phyloP scores from a whole-genome alignment of 371 early-diverging fungal species.

The Encephalitozoon romaleae region DNA sequence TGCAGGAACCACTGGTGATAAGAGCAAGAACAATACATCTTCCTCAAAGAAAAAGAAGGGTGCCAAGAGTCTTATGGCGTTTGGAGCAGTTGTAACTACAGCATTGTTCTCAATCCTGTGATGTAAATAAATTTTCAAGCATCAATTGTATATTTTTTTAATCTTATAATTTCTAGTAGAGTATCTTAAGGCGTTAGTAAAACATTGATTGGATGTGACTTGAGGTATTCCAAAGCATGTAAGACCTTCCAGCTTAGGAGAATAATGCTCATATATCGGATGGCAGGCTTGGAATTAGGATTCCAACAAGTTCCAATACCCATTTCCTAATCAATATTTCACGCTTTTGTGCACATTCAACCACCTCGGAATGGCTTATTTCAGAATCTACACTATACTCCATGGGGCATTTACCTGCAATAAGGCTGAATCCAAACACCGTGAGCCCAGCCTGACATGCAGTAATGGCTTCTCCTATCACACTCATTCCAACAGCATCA shows the following conservation, averaged over 20 bases:
- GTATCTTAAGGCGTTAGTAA: too few relatives aligned
- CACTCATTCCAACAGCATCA: background rate
- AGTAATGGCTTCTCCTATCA: too few relatives aligned
- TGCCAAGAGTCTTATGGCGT: background rate
- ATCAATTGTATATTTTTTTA: background rate
- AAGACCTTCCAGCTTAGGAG: too few relatives aligned
- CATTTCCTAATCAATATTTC: background rate
- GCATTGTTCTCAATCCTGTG: slow-evolving; percentile 8
- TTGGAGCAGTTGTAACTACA: background rate
- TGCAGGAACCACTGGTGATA: background rate
- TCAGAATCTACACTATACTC: background rate
- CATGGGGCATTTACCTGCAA: too few relatives aligned
- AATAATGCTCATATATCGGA: too few relatives aligned
- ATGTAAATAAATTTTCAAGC: slow-evolving; percentile 10
- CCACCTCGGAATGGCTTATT: background rate
- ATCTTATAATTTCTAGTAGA: too few relatives aligned
- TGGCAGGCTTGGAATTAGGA: background rate
- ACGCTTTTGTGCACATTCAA: background rate
- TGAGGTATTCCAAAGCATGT: too few relatives aligned
- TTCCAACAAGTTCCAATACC: background rate
- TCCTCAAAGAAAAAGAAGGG: background rate
- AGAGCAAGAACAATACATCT: background rate
- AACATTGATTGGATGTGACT: too few relatives aligned
- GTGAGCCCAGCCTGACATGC: too few relatives aligned
- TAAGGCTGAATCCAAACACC: too few relatives aligned